Percentiles rank a stretch among this genome's conserved stretches.
phyloP scores from a whole-genome alignment of 1,284 basidiomycete species.

The Cronartium ribicola region DNA sequence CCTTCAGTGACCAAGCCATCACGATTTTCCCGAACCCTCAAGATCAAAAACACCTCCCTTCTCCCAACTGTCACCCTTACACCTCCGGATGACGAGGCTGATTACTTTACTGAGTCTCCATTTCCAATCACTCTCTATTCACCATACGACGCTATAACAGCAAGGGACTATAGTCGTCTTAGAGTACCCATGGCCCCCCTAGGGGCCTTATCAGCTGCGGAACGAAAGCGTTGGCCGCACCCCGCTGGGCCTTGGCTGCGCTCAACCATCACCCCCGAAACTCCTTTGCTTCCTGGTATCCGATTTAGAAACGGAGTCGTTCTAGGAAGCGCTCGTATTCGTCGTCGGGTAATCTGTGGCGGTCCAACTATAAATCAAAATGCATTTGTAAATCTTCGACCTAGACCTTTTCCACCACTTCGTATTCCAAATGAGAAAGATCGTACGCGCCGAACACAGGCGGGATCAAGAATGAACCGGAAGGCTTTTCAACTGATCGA shows the following conservation, averaged over 20 bases:
- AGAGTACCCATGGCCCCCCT: constrained; percentile 4
- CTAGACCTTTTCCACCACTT: no score
- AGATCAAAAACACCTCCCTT: neutral
- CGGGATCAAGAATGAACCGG: no score
- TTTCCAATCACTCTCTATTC: constrained; percentile 12
- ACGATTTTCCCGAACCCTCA: neutral
- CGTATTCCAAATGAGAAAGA: no score
- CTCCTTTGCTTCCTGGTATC: neutral
- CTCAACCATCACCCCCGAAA: neutral
- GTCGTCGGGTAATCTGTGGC: no score
- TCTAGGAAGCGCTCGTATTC: no score
- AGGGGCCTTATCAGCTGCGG: neutral
- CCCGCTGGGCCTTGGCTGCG: constrained; percentile 37
- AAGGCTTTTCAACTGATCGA: no score
- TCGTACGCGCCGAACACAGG: no score
- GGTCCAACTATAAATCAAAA: no score
- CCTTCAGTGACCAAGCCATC: no score
- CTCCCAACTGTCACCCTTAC: constrained; percentile 22
- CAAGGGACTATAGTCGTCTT: neutral
- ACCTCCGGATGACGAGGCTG: constrained; percentile 28
- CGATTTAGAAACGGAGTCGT: no score
- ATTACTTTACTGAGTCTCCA: constrained; percentile 23
- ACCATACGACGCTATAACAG: neutral
- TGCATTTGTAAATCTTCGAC: no score
- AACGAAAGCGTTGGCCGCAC: constrained; percentile 21